Percentiles rank a stretch among this genome's conserved stretches.
Evolutionary conservation across 78 protist species (phyloP).

Genomic region (Mantamonas sphyraenae): DNA sequence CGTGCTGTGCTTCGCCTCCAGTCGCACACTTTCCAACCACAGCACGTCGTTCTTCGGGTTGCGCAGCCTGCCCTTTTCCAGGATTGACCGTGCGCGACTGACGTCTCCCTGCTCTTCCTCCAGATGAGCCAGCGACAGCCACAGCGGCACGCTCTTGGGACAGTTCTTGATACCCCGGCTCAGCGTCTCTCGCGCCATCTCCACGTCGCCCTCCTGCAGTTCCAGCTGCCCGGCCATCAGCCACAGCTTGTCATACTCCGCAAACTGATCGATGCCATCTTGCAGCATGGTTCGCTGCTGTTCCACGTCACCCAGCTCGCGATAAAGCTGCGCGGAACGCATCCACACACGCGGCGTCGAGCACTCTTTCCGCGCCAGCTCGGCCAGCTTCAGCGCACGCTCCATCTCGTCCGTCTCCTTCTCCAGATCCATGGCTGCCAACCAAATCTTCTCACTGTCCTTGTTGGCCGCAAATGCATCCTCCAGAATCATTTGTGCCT

Average conservation of each 20-base stretch:
- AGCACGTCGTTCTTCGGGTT: constrained; percentile 49
- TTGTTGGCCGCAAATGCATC: constrained; percentile 74
- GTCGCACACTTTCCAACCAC: constrained; percentile 52
- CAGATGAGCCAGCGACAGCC: constrained; percentile 59
- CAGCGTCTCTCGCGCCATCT: constrained; percentile 46
- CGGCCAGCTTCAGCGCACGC: constrained; percentile 41
- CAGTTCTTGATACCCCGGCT: constrained; percentile 22
- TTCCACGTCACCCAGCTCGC: constrained; percentile 36
- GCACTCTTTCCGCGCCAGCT: constrained; percentile 50
- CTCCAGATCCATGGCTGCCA: constrained; percentile 92
- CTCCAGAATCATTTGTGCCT: constrained; percentile 58
- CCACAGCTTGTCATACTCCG: constrained; percentile 67
- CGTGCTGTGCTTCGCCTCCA: constrained; percentile 24
- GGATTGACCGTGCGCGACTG: constrained; percentile 53
- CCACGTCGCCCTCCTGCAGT: constrained; percentile 10
- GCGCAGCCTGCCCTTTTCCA: constrained; percentile 53
- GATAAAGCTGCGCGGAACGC: constrained; percentile 77
- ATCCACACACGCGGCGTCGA: constrained; percentile 83
- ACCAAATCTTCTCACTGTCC: constrained; percentile 78
- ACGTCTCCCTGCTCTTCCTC: constrained; percentile 41
- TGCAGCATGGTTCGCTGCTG: background rate
- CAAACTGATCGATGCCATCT: constrained; percentile 34
- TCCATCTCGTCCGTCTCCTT: constrained; percentile 61
- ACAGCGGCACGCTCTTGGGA: constrained; percentile 47
- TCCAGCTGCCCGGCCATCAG: constrained; percentile 73